Conservation (phyloP, 2,329 filamentous ascomycete species). For the Cytospora leucostoma region DNA sequence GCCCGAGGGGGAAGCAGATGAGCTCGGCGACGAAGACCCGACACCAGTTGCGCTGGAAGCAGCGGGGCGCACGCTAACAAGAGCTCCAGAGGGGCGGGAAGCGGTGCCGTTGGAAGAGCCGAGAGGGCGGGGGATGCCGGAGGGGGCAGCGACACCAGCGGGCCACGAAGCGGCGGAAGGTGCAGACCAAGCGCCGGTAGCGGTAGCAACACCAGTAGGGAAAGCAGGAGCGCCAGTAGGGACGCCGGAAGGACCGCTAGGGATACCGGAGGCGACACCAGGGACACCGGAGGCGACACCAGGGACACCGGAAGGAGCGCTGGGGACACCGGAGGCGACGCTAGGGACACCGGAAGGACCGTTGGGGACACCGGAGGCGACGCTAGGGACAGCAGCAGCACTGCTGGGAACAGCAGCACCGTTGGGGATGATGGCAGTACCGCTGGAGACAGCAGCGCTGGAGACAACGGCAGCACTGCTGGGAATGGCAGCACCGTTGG, state of each 20-base stretch:
- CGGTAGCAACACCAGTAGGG: neutral
- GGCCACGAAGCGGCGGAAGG: constrained; percentile 9
- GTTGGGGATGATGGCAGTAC: neutral
- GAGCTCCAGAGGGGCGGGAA: constrained; percentile 15
- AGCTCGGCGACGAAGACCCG: constrained; percentile 4
- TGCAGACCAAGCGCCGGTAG: constrained; percentile 7
- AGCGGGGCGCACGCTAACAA: constrained; percentile 1
- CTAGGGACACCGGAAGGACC: no score
- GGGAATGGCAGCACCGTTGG: neutral
- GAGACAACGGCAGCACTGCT: no score
- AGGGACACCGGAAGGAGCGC: no score
- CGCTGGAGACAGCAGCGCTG: neutral
- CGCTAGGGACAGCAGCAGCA: no score
- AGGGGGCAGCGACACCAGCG: constrained; percentile 21
- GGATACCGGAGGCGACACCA: no score
- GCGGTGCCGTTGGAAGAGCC: constrained; percentile 20
- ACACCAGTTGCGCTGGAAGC: constrained; percentile 8
- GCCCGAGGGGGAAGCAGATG: constrained; percentile 4
- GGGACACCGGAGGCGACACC: no score
- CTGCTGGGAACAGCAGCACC: no score
- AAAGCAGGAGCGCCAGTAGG: neutral
- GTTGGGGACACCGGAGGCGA: no score
- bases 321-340: no score
- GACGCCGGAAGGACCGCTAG: neutral
- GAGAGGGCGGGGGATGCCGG: constrained; percentile 20